phyloP scores from a whole-genome alignment of 2,329 filamentous ascomycete species.

The Fusarium fujikuroi region DNA sequence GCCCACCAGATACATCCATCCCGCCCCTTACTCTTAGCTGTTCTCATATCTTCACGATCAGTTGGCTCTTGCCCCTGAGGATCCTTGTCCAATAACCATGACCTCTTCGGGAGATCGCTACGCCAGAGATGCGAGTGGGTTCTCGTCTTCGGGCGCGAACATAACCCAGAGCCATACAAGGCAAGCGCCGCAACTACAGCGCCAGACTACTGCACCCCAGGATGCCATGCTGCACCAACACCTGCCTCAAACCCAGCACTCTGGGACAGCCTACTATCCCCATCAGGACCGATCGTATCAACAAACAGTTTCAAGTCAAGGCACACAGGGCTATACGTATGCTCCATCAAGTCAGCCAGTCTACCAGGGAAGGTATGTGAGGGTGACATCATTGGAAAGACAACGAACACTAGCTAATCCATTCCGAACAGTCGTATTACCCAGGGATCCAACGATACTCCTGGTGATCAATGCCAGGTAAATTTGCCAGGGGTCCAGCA shows the following conservation, averaged over 20 bases:
- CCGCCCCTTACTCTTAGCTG: no score
- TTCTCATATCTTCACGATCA: background rate
- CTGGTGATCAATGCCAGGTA: background rate
- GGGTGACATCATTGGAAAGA: background rate
- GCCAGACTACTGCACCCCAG: background rate
- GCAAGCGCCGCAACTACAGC: background rate
- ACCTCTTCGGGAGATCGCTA: background rate
- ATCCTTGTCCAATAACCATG: background rate
- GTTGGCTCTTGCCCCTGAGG: background rate
- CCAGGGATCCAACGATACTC: background rate
- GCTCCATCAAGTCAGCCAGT: slow-evolving; percentile 6
- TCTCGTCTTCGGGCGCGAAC: background rate
- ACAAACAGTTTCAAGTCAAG: background rate
- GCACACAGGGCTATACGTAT: background rate
- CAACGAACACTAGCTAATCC: background rate
- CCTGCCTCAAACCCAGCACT: background rate
- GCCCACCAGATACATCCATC: background rate
- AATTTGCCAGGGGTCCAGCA: background rate
- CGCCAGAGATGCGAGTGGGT: background rate
- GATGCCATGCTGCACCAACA: background rate
- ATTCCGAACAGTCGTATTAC: background rate
- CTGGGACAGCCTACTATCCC: background rate
- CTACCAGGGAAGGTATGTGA: slow-evolving; percentile 28
- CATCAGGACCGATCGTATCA: background rate
- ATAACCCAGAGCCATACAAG: background rate